Conservation (phyloP, 2,329 filamentous ascomycete species). For the Aspergillus ibericus region DNA sequence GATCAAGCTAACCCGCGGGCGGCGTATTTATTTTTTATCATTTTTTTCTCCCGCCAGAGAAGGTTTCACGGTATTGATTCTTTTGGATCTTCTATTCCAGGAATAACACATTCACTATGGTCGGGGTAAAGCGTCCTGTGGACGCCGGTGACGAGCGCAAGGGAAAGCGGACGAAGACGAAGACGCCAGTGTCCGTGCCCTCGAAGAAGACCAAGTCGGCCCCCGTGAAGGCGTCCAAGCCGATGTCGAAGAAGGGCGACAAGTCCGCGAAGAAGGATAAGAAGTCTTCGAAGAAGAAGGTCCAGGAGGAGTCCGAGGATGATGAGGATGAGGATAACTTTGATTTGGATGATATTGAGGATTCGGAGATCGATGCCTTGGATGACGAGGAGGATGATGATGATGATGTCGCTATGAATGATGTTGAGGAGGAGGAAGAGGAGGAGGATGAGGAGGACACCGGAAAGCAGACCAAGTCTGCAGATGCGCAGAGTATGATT, state of each 20-base stretch:
- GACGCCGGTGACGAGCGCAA: slow-evolving; percentile 40
- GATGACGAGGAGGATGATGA: slow-evolving; percentile 57
- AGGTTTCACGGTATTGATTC: background rate
- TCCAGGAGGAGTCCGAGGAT: slow-evolving; percentile 42
- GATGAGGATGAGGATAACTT: slow-evolving; percentile 56
- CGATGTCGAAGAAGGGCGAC: slow-evolving; percentile 29
- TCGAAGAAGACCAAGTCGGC: slow-evolving; percentile 31
- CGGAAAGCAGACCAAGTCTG: slow-evolving; percentile 13
- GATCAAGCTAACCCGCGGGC: slow-evolving; percentile 12
- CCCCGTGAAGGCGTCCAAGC: slow-evolving; percentile 24
- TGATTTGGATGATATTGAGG: slow-evolving; percentile 55
- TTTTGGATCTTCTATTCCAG: background rate
- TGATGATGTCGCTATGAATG: slow-evolving; percentile 50
- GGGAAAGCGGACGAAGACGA: slow-evolving; percentile 42
- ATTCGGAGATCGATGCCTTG: slow-evolving; percentile 42
- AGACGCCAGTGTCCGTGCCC: slow-evolving; percentile 16
- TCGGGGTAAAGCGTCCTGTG: slow-evolving; percentile 43
- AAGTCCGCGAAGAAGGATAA: slow-evolving; percentile 37
- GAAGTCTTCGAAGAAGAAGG: slow-evolving; percentile 37
- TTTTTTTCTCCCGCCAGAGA: background rate
- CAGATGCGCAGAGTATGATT: slow-evolving; percentile 27
- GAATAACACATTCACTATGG: slow-evolving; percentile 30
- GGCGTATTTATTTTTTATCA: background rate
- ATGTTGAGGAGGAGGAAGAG: slow-evolving; percentile 36
- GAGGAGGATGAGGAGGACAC: slow-evolving; percentile 24